A percentile compares a stretch with the other conserved stretches of the same genome.
phyloP scores from a whole-genome alignment of 768 basidiomycete species.

The Albatrellus ellisii region DNA sequence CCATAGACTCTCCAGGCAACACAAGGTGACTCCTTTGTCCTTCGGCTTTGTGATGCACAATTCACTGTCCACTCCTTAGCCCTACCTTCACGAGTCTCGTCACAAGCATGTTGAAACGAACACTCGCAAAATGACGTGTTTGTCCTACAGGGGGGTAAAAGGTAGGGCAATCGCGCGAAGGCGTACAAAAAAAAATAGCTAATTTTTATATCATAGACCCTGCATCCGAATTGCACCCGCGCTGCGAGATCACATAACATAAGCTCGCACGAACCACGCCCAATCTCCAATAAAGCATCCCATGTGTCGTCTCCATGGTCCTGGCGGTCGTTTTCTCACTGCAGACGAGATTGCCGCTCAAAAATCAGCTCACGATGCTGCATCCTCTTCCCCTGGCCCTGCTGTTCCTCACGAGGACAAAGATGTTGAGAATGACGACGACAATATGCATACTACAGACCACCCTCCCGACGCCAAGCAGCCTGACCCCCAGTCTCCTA shows the following conservation, averaged over 20 bases:
- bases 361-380: slow-evolving; percentile 31
- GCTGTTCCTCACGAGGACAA: slow-evolving; percentile 22
- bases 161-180: too few species aligned
- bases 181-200: too few species aligned
- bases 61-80: slow-evolving; percentile 33
- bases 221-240: too few species aligned
- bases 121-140: too few species aligned
- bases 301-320: slow-evolving; percentile 92
- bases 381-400: too few species aligned
- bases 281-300: too few species aligned
- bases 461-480: slow-evolving; percentile 2
- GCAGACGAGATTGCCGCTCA: slow-evolving; percentile 90
- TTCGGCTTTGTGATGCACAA: slow-evolving; percentile 5
- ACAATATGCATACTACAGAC: slow-evolving; percentile 12
- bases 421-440: slow-evolving; percentile 35
- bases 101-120: slow-evolving; percentile 99
- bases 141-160: too few species aligned
- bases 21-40: slow-evolving; percentile 50
- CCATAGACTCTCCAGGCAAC: slow-evolving; percentile 80
- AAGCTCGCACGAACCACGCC: too few species aligned
- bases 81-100: slow-evolving; percentile 95
- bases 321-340: slow-evolving; percentile 94
- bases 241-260: too few species aligned
- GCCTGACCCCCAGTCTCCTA: slow-evolving; percentile 4
- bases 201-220: too few species aligned